Percentiles rank a stretch among this genome's conserved stretches.
phyloP scores from a whole-genome alignment of 2,329 filamentous ascomycete species.

The Arthrobotrys sinensis region DNA sequence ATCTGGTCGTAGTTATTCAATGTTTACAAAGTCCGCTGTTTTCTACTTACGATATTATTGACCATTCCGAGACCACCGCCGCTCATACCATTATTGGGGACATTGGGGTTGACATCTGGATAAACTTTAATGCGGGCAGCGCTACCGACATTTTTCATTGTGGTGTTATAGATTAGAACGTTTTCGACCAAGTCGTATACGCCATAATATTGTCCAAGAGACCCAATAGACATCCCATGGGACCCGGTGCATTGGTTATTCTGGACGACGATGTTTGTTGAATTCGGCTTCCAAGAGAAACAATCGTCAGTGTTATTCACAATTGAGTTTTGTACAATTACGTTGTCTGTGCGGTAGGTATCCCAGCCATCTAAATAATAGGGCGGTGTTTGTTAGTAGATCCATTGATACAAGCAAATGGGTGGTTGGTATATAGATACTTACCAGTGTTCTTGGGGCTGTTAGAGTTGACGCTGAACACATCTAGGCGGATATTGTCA shows the following conservation, averaged over 20 bases:
- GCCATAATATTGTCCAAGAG: conserved; percentile 77
- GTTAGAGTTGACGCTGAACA: conserved; percentile 71
- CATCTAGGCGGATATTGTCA: conserved; percentile 75
- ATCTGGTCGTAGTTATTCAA: background rate
- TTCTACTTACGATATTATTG: conserved; percentile 71
- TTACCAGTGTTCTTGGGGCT: conserved; percentile 74
- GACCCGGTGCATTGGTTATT: conserved; percentile 78
- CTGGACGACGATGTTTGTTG: conserved; percentile 78
- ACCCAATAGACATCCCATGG: conserved; percentile 81
- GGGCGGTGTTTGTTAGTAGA: background rate
- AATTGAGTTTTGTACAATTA: conserved; percentile 78
- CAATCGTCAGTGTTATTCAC: conserved; percentile 79
- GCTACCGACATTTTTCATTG: conserved; percentile 73
- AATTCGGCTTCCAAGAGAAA: conserved; percentile 82
- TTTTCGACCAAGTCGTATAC: conserved; percentile 80
- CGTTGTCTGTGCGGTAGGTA: conserved; percentile 74
- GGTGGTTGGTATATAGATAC: background rate
- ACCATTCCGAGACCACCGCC: conserved; percentile 77
- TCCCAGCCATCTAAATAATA: conserved; percentile 73
- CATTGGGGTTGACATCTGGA: conserved; percentile 73
- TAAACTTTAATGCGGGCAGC: conserved; percentile 82
- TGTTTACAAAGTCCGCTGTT: background rate
- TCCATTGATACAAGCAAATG: background rate
- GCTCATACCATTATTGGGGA: conserved; percentile 75
- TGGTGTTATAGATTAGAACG: conserved; percentile 76